Evolutionary conservation across 2,329 filamentous ascomycete genomes (phyloP).

Genomic region (Acarospora socialis): DNA sequence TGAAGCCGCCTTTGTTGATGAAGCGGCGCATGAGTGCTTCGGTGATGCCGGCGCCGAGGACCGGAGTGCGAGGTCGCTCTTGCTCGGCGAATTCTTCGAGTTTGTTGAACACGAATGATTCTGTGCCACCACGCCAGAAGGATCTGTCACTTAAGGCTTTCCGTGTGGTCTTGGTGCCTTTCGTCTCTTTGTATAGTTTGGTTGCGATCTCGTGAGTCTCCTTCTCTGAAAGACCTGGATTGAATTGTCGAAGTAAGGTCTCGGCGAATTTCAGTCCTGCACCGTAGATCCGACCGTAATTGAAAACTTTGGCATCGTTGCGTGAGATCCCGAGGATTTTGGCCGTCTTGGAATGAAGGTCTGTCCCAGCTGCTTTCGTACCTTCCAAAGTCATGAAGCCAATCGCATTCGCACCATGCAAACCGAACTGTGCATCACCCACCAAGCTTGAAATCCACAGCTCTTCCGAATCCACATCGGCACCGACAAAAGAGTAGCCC

Average conservation of each 20-base stretch:
- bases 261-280: constrained; percentile 88
- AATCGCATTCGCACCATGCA: constrained; percentile 92
- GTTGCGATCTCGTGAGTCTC: constrained; percentile 64
- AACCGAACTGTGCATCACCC: constrained; percentile 83
- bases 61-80: constrained; percentile 76
- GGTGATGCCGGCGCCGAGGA: constrained; percentile 87
- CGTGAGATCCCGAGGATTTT: constrained; percentile 83
- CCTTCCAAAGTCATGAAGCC: constrained; percentile 99
- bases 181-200: constrained; percentile 76
- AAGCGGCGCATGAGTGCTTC: constrained; percentile 83
- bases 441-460: constrained; percentile 95
- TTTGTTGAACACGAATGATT: constrained; percentile 96
- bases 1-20: constrained; percentile 77
- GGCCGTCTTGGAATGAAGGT: constrained; percentile 87
- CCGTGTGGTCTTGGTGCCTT: constrained; percentile 70
- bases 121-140: constrained; percentile 93
- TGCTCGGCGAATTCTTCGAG: constrained; percentile 97
- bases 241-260: constrained; percentile 84
- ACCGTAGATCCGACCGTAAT: constrained; percentile 98
- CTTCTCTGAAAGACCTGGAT: constrained; percentile 64
- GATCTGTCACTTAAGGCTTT: constrained; percentile 56
- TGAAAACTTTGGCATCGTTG: constrained; percentile 95
- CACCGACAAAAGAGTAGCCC: constrained; percentile 87
- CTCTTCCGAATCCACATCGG: constrained; percentile 94
- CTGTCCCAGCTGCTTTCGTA: constrained; percentile 83